A percentile compares a stretch with the other conserved stretches of the same genome.
Conservation (phyloP, 2,329 filamentous ascomycete genomes). For the Ophioceras dolichostomum region DNA sequence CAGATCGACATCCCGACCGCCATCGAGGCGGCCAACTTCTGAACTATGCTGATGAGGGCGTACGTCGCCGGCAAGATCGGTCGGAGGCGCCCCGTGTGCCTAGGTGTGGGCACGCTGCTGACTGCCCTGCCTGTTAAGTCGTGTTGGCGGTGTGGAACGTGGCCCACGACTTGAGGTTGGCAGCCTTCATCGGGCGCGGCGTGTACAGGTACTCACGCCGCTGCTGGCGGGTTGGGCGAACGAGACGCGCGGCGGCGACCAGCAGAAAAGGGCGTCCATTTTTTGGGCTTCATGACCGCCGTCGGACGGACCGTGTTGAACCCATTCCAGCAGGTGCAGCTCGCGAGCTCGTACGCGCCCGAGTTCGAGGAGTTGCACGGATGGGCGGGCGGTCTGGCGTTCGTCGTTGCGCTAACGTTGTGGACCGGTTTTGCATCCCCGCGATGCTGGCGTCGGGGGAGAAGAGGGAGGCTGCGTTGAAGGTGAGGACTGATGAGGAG, state of each 20-base stretch:
- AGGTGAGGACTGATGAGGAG: too few relatives aligned
- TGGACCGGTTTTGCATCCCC: slow-evolving; percentile 20
- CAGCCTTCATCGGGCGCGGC: slow-evolving; percentile 24
- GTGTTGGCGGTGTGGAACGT: slow-evolving; percentile 24
- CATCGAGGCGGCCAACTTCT: slow-evolving; percentile 28
- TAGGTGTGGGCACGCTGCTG: slow-evolving; percentile 20
- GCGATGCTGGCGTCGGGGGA: slow-evolving; percentile 11
- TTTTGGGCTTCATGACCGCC: slow-evolving; percentile 24
- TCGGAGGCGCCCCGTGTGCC: slow-evolving; percentile 21
- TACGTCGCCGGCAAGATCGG: slow-evolving; percentile 19
- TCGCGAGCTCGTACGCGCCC: slow-evolving; percentile 22
- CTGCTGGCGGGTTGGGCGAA: slow-evolving; percentile 27
- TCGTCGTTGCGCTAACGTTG: slow-evolving; percentile 18
- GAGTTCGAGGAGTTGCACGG: slow-evolving; percentile 21
- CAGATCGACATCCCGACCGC: slow-evolving; percentile 32
- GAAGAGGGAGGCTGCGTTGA: slow-evolving; percentile 3
- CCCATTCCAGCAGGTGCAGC: slow-evolving; percentile 24
- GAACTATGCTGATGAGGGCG: slow-evolving; percentile 21
- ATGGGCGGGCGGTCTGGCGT: slow-evolving; percentile 19
- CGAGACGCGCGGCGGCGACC: slow-evolving; percentile 25
- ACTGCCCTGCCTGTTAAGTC: slow-evolving; percentile 21
- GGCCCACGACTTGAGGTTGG: slow-evolving; percentile 22
- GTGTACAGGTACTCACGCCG: slow-evolving; percentile 27
- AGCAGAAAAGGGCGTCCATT: slow-evolving; percentile 28
- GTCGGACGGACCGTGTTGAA: slow-evolving; percentile 23